Evolutionary conservation across 2,329 filamentous ascomycete species (phyloP).

Genomic region (Meredithiella fracta): DNA sequence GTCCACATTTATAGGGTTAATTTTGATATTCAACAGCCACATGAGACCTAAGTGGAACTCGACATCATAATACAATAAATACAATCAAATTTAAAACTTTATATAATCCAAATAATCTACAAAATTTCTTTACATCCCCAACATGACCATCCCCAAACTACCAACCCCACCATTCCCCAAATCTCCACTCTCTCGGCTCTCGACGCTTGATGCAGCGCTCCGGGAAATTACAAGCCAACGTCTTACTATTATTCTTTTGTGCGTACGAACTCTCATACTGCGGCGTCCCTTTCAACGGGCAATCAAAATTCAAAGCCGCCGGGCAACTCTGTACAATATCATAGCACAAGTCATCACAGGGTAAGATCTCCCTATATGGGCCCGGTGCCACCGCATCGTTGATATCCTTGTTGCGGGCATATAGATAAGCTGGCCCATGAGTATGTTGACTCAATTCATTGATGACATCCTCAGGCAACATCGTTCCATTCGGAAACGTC

Average conservation of each 20-base stretch:
- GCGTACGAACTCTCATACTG: slow-evolving; percentile 25
- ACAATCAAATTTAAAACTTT: background rate
- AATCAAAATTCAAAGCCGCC: slow-evolving; percentile 55
- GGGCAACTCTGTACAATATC: slow-evolving; percentile 75
- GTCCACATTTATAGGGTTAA: no score
- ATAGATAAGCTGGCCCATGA: slow-evolving; percentile 21
- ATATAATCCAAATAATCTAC: background rate
- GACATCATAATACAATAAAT: no score
- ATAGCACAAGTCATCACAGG: slow-evolving; percentile 78
- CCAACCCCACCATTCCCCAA: background rate
- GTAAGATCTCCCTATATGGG: slow-evolving; percentile 84
- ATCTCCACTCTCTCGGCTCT: background rate
- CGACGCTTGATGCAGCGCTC: slow-evolving; percentile 13
- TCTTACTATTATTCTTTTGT: slow-evolving; percentile 17
- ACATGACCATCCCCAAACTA: background rate
- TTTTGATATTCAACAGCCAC: background rate
- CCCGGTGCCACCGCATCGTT: slow-evolving; percentile 59
- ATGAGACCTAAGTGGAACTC: background rate
- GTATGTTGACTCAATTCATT: slow-evolving; percentile 21
- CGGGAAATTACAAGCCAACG: slow-evolving; percentile 23
- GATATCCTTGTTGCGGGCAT: slow-evolving; percentile 55
- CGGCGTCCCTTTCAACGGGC: slow-evolving; percentile 35
- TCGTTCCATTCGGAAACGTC: slow-evolving; percentile 52
- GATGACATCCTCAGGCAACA: slow-evolving; percentile 24
- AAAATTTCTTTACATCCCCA: background rate